These are phyloP conservation scores for Mucor saturninus DNA, from an alignment of 371 early-diverging fungal genomes.

Conservation along the genomic window DNA sequence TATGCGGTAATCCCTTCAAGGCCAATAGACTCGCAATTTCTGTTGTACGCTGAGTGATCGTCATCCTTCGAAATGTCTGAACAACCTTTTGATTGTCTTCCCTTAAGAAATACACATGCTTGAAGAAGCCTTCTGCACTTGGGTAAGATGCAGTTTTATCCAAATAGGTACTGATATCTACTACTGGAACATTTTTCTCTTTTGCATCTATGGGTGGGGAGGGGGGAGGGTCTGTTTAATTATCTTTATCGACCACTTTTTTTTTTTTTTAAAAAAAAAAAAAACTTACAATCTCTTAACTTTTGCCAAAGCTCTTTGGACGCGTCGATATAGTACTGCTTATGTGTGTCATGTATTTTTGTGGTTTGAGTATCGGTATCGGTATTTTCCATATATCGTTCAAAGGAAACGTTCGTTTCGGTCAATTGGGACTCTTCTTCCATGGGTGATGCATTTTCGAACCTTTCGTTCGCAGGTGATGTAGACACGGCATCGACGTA, in stretches of 20 bases:
- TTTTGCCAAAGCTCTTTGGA: slow-evolving; percentile 25
- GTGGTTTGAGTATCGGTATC: not conserved
- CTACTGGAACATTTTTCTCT: slow-evolving; percentile 35
- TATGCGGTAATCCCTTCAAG: slow-evolving; percentile 32
- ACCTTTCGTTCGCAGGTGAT: not conserved
- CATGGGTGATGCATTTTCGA: not conserved
- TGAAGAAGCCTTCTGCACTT: slow-evolving; percentile 52
- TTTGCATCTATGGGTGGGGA: slow-evolving; percentile 1
- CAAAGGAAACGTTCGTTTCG: slow-evolving; percentile 2
- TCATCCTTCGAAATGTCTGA: slow-evolving; percentile 54
- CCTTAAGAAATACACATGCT: slow-evolving; percentile 45
- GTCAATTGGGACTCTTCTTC: too few relatives aligned
- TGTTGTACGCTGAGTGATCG: slow-evolving; percentile 44
- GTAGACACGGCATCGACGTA: not conserved
- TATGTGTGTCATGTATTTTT: not conserved
- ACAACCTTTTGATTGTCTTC: slow-evolving; percentile 38
- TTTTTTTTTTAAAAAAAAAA: not conserved
- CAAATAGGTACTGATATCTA: slow-evolving; percentile 36
- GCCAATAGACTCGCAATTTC: slow-evolving; percentile 46
- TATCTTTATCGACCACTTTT: not conserved
- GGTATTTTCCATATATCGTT: slow-evolving; percentile 7
- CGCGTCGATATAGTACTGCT: slow-evolving; percentile 18
- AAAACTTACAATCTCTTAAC: slow-evolving; percentile 23
- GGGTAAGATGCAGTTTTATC: slow-evolving; percentile 34
- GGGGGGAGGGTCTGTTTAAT: too few relatives aligned